These are phyloP conservation scores for Vitis labrusca DNA, from an alignment of 164 flowering plant species.

Conservation along the genomic window DNA sequence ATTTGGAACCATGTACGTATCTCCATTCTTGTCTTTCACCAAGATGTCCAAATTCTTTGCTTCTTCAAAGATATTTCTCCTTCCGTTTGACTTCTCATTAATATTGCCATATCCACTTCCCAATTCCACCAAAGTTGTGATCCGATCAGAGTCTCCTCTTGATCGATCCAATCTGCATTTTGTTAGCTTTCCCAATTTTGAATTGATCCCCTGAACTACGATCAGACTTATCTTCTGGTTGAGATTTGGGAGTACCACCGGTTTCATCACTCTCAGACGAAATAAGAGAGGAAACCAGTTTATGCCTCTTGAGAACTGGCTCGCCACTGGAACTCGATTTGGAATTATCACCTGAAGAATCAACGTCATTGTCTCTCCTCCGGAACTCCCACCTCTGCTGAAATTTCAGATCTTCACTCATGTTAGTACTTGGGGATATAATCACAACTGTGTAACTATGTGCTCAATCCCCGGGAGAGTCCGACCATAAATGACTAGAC, in stretches of 20 bases:
- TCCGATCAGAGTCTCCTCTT: conserved; percentile 56
- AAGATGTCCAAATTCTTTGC: conserved; percentile 67
- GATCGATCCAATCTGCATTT: conserved; percentile 3
- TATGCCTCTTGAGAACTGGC: conserved; percentile 32
- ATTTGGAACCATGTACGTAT: too few species aligned
- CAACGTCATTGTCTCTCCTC: conserved; percentile 31
- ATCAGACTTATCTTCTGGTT: not conserved
- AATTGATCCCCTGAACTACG: conserved; percentile 4
- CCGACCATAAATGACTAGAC: not conserved
- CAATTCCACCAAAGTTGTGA: conserved; percentile 96
- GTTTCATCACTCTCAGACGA: conserved; percentile 20
- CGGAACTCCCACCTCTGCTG: conserved; percentile 43
- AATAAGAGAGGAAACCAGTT: conserved; percentile 17
- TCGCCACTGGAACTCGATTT: conserved; percentile 21
- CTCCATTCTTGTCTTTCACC: conserved; percentile 15
- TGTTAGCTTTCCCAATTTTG: conserved; percentile 12
- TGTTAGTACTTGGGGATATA: conserved; percentile 8
- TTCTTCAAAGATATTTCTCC: conserved; percentile 67
- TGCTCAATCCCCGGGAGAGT: conserved; percentile 11
- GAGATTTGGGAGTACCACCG: conserved; percentile 8
- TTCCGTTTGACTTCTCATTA: conserved; percentile 56
- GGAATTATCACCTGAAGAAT: conserved; percentile 39
- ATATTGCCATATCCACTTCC: conserved; percentile 74
- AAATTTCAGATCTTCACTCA: conserved; percentile 23
- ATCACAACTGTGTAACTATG: not conserved